Evolutionary conservation across 2,329 filamentous ascomycete genomes (phyloP).

Genomic region (Talaromyces sp.): DNA sequence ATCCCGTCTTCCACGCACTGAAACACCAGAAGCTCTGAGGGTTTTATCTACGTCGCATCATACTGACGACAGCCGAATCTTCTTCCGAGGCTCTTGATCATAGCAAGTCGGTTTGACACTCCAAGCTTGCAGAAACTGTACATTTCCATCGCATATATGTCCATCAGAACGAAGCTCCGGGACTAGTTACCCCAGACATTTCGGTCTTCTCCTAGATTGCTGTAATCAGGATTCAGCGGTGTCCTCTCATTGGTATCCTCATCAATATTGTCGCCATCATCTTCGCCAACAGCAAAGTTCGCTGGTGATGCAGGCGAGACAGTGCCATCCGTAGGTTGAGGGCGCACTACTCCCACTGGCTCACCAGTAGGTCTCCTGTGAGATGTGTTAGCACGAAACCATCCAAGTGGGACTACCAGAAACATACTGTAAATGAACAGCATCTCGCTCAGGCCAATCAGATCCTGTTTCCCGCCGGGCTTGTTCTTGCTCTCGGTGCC

Average conservation of each 20-base stretch:
- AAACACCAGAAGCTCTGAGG: neutral
- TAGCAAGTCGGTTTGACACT: neutral
- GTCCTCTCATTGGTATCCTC: slow-evolving; percentile 22
- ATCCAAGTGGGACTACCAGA: slow-evolving; percentile 8
- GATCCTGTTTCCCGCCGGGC: slow-evolving; percentile 61
- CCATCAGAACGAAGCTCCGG: neutral
- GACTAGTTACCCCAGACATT: slow-evolving; percentile 24
- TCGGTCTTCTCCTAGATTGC: slow-evolving; percentile 36
- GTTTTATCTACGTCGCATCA: slow-evolving; percentile 16
- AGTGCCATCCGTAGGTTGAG: slow-evolving; percentile 1
- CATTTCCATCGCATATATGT: neutral
- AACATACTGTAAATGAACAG: slow-evolving; percentile 33
- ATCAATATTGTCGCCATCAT: slow-evolving; percentile 23
- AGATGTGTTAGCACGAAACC: slow-evolving; percentile 21
- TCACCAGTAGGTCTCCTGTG: slow-evolving; percentile 32
- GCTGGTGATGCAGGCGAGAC: slow-evolving; percentile 9
- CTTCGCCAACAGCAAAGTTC: slow-evolving; percentile 9
- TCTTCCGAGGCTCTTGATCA: neutral
- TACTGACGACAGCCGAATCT: neutral
- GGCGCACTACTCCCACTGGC: slow-evolving; percentile 27
- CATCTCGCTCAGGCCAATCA: slow-evolving; percentile 54
- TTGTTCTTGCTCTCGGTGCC: slow-evolving; percentile 60
- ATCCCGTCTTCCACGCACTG: neutral
- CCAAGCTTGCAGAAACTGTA: slow-evolving; percentile 1
- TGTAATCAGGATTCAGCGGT: slow-evolving; percentile 26